Evolutionary conservation across 768 basidiomycete genomes (phyloP), one percentile per base, ranked within the genome.

Genomic region (Sistotremastrum suecicum): DNA sequence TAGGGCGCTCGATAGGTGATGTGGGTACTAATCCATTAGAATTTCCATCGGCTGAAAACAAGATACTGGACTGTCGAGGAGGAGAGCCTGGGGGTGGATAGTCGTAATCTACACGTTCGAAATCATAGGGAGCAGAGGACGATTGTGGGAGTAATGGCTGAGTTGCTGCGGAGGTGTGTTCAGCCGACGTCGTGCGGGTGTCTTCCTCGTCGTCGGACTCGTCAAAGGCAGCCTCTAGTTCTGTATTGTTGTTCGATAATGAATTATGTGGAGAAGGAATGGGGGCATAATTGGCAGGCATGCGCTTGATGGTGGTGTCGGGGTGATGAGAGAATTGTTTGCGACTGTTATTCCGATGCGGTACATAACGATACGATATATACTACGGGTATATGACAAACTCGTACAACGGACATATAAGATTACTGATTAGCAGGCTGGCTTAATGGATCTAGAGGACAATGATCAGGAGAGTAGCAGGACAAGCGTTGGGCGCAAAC

Each of bases 31-130:
- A 54, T 7, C 80, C 83, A 47, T 86, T 86, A 29, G 79, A 74
- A 60, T 86, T 87, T 41, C 85, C 82, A 49, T 65, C 69, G 55
- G 77, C 70, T 53, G 83, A 82, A 2, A 81, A 80, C 12, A 75
- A 64, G 5, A 80, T 80, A 0, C 72, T 53, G 5, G 81, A 71
- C 0, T 71, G 75, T 1, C 65, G 60, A 1, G 85, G 83, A 1
- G 86, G 85, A 0, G 83, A 83, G 36, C 85, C 85, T 3, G 86
- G 83, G 1, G 86, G 86, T 1, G 84, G 83, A 35, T 66, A 69
- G 51, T 83, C 80, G 56, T 80, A 83, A 48, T 79, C 77, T 29
- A 52, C 53, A 5, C 82, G 69, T 59, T 90, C 87, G 58, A 89
- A 90, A 60, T 89, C 82, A 62, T 86, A 86, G 2, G 65, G 60